phyloP scores from a whole-genome alignment of 2,329 filamentous ascomycete species.

The Dactylellina leptospora region DNA sequence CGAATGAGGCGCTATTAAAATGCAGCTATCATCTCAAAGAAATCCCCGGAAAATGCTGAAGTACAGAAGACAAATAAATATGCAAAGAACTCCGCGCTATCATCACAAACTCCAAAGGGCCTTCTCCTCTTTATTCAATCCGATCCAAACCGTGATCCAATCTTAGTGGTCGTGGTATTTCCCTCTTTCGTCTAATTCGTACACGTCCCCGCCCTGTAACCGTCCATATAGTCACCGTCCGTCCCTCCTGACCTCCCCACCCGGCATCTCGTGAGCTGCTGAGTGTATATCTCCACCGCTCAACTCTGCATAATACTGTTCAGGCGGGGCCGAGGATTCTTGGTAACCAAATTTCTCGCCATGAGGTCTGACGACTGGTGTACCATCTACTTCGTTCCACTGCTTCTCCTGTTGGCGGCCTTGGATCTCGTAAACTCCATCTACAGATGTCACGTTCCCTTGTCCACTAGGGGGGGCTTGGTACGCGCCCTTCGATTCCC shows the following conservation, averaged over 20 bases:
- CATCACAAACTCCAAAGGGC: too few species aligned
- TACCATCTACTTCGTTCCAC: slow-evolving; percentile 46
- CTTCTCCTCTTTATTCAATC: too few species aligned
- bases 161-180: slow-evolving; percentile 24
- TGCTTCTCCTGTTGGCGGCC: slow-evolving; percentile 16
- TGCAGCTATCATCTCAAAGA: slow-evolving; percentile 16
- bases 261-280: slow-evolving; percentile 21
- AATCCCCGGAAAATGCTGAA: background rate
- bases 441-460: background rate
- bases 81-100: slow-evolving; percentile 19
- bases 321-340: background rate
- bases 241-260: slow-evolving; percentile 14
- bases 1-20: slow-evolving; percentile 24
- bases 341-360: slow-evolving; percentile 1
- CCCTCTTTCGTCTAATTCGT: slow-evolving; percentile 31
- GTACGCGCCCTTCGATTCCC: slow-evolving; percentile 25
- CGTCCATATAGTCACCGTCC: slow-evolving; percentile 50
- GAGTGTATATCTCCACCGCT: slow-evolving; percentile 22
- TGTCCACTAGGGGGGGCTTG: slow-evolving; percentile 4
- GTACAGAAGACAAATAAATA: too few species aligned
- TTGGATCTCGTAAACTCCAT: slow-evolving; percentile 34
- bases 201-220: slow-evolving; percentile 27
- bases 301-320: slow-evolving; percentile 22
- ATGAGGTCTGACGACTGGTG: slow-evolving; percentile 22
- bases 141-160: too few species aligned